These are phyloP conservation scores for Lachnellula arida DNA, from an alignment of 2,329 filamentous ascomycete species.

Conservation along the genomic window DNA sequence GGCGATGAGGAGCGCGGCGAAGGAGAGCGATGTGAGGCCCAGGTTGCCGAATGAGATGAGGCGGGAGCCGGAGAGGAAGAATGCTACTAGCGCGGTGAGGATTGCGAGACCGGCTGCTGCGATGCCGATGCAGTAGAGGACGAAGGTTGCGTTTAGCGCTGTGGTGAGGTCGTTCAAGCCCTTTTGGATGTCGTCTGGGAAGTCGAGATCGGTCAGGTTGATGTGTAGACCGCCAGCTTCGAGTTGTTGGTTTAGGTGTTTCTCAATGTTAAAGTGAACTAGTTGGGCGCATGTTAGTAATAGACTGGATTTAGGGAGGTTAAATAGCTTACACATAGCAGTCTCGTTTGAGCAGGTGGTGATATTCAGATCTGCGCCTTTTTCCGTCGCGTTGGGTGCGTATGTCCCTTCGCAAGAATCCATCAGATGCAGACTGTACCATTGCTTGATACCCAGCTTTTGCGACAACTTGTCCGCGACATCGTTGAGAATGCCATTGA, in stretches of 20 bases:
- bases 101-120: constrained; percentile 47
- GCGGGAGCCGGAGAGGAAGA: constrained; percentile 40
- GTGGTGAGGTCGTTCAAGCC: constrained; percentile 47
- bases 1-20: constrained; percentile 60
- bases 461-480: constrained; percentile 38
- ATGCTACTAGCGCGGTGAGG: constrained; percentile 39
- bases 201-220: constrained; percentile 48
- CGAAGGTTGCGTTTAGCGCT: constrained; percentile 48
- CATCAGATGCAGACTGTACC: constrained; percentile 57
- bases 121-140: constrained; percentile 56
- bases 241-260: constrained; percentile 45
- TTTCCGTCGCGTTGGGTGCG: constrained; percentile 30
- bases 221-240: constrained; percentile 37
- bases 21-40: constrained; percentile 40
- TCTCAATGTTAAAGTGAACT: constrained; percentile 49
- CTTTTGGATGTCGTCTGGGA: constrained; percentile 51
- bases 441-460: constrained; percentile 51
- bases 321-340: constrained; percentile 40
- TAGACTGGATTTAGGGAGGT: no score
- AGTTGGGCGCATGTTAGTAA: background rate
- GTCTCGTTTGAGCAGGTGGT: constrained; percentile 49
- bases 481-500: constrained; percentile 36
- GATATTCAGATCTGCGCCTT: constrained; percentile 45
- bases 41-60: constrained; percentile 47
- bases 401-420: constrained; percentile 51